Evolutionary conservation across 2,329 filamentous ascomycete species (phyloP).

Genomic region (Cytospora chrysosperma): DNA sequence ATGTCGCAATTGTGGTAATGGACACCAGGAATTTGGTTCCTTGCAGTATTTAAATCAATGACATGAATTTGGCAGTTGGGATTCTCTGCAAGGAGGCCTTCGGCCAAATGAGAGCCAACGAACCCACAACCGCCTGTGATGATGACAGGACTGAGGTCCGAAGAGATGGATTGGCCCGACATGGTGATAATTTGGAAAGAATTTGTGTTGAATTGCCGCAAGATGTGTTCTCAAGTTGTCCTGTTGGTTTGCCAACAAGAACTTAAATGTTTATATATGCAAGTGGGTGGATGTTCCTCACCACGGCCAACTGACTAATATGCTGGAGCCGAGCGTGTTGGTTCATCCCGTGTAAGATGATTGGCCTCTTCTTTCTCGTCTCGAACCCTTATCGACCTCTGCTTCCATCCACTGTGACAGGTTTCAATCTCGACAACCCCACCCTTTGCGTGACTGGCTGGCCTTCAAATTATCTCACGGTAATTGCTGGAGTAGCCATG

Average conservation of each 20-base stretch:
- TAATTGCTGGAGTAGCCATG: too few relatives aligned
- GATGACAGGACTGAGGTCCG: constrained; percentile 21
- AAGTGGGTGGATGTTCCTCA: neutral
- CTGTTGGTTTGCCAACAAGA: neutral
- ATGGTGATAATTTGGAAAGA: neutral
- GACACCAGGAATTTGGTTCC: constrained; percentile 21
- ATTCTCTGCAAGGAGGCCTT: constrained; percentile 19
- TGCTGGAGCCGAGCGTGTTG: neutral
- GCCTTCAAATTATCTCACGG: too few relatives aligned
- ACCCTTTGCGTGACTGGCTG: too few relatives aligned
- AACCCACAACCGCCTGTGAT: constrained; percentile 27
- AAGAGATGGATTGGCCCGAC: neutral
- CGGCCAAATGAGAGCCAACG: constrained; percentile 25
- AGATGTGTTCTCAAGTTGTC: neutral
- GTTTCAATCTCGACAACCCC: too few relatives aligned
- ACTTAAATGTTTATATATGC: neutral
- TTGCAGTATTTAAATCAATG: constrained; percentile 21
- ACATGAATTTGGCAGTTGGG: constrained; percentile 20
- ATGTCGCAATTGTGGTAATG: constrained; percentile 25
- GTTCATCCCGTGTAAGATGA: constrained; percentile 7
- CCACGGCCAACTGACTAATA: neutral
- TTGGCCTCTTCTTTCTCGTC: neutral
- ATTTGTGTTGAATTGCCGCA: neutral
- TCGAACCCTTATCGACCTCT: neutral
- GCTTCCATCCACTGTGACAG: neutral